Evolutionary conservation across 1,139 yeast species (phyloP).

Genomic region (Taphrina deformans): DNA sequence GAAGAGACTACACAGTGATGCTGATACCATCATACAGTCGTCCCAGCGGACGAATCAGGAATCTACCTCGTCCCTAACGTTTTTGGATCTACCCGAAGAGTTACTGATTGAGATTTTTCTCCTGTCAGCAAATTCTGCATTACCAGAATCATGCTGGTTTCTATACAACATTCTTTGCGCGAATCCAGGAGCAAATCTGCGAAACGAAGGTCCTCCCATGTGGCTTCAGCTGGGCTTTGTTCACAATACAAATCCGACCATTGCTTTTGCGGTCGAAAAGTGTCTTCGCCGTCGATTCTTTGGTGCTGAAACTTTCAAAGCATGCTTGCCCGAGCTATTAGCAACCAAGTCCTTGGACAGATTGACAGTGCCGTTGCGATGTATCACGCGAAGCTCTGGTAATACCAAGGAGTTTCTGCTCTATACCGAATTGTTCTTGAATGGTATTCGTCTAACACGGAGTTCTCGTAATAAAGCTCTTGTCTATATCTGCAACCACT

Average conservation of each 20-base stretch:
- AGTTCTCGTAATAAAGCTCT: constrained; percentile 19
- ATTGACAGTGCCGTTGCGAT: constrained; percentile 17
- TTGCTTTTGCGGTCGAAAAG: constrained; percentile 23
- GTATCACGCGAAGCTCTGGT: background rate
- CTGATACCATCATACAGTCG: background rate
- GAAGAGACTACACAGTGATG: background rate
- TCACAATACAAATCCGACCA: constrained; percentile 4
- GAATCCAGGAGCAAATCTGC: background rate
- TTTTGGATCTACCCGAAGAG: constrained; percentile 17
- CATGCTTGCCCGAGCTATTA: background rate
- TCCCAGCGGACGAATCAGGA: background rate
- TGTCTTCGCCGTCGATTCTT: constrained; percentile 27
- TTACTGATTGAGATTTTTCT: constrained; percentile 13
- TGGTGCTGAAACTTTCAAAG: constrained; percentile 11
- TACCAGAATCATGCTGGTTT: constrained; percentile 8
- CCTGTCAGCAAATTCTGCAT: constrained; percentile 18
- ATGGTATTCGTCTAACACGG: constrained; percentile 3
- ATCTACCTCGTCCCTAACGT: background rate
- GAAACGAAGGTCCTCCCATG: constrained; percentile 7
- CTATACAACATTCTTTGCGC: constrained; percentile 14
- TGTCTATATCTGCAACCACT: background rate
- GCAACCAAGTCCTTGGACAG: background rate
- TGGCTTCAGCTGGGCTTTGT: constrained; percentile 24
- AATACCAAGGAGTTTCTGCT: background rate
- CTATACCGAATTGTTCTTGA: constrained; percentile 5